phyloP scores from a whole-genome alignment of 192 early-diverging fungal species.

The Mortierella alpina region DNA sequence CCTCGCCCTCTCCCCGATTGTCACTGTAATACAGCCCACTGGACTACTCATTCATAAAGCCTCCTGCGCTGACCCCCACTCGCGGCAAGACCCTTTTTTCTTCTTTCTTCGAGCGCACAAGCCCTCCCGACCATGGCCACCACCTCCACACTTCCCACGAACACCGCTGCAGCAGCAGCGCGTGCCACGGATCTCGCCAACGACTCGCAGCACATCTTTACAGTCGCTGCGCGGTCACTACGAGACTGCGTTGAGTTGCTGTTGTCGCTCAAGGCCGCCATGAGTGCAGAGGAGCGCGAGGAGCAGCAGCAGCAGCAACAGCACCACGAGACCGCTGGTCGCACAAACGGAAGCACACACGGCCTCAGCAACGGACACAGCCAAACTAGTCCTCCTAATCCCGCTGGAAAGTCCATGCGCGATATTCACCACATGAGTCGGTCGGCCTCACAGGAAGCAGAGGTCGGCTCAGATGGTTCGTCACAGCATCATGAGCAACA shows the following conservation, averaged over 20 bases:
- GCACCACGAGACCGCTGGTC: not conserved
- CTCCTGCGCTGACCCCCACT: no score
- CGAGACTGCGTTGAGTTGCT: conserved; percentile 41
- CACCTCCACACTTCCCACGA: no score
- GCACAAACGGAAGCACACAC: not conserved
- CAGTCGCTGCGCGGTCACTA: conserved; percentile 30
- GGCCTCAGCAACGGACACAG: not conserved
- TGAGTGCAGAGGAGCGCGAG: conserved; percentile 17
- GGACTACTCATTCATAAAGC: no score
- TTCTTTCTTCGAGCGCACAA: no score
- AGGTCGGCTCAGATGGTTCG: not conserved
- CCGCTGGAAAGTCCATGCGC: not conserved
- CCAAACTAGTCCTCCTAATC: not conserved
- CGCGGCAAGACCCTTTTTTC: no score
- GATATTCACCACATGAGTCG: conserved; percentile 33
- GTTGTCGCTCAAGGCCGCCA: conserved; percentile 20
- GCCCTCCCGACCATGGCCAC: no score
- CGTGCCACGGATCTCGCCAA: not conserved
- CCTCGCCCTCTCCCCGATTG: no score
- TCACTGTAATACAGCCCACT: no score
- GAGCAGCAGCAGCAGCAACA: conserved; percentile 4
- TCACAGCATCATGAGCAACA: not conserved
- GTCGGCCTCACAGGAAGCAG: conserved; percentile 14
- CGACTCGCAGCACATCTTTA: conserved; percentile 20
- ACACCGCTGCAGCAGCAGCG: not conserved